phyloP scores from a whole-genome alignment of 2,329 filamentous ascomycete genomes.

The Aspergillus pseudoglaucus region DNA sequence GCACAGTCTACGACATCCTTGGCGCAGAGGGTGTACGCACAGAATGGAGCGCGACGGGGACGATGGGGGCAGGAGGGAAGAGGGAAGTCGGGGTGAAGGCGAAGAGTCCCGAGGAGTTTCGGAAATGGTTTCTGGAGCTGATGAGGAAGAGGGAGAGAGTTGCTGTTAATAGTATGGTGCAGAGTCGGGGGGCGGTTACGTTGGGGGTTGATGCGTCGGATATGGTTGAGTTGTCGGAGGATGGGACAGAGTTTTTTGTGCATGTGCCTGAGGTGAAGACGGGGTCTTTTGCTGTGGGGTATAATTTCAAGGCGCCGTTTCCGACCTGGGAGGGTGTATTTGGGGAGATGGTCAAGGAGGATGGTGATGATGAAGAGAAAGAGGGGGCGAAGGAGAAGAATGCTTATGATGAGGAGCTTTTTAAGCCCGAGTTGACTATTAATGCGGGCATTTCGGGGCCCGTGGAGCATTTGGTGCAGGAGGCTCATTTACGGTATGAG shows the following conservation, averaged over 20 bases:
- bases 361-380: constrained; percentile 9
- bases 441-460: constrained; percentile 27
- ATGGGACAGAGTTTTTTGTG: constrained; percentile 23
- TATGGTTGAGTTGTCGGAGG: constrained; percentile 24
- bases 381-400: constrained; percentile 6
- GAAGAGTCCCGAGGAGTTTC: constrained; percentile 34
- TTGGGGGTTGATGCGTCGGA: constrained; percentile 30
- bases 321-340: constrained; percentile 17
- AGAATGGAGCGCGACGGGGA: constrained; percentile 31
- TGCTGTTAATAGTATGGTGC: constrained; percentile 31
- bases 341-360: constrained; percentile 13
- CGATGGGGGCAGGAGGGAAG: constrained; percentile 25
- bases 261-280: constrained; percentile 20
- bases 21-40: constrained; percentile 34
- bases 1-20: constrained; percentile 38
- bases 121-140: constrained; percentile 33
- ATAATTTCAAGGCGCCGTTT: constrained; percentile 30
- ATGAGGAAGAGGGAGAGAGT: constrained; percentile 37
- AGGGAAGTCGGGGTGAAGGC: constrained; percentile 32
- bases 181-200: constrained; percentile 25
- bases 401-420: constrained; percentile 6
- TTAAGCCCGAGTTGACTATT: constrained; percentile 22
- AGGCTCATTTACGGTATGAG: constrained; percentile 15
- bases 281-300: constrained; percentile 24
- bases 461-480: constrained; percentile 17